Conservation (phyloP, 768 basidiomycete genomes). For the Tricholoma saponaceum region DNA sequence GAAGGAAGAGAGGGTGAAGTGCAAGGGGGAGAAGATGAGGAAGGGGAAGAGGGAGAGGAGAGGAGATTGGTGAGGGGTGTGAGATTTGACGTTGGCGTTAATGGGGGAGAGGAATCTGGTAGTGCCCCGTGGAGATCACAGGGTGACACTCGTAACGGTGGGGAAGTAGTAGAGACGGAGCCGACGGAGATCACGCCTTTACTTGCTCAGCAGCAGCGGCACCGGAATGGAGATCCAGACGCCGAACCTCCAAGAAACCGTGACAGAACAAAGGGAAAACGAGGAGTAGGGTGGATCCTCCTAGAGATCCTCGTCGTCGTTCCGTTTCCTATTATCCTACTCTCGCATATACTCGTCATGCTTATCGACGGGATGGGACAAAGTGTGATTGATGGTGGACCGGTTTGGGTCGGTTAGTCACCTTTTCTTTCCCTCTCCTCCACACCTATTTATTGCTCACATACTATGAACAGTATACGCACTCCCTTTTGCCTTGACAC, state of each 20-base stretch:
- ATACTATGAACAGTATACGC: conserved; percentile 42
- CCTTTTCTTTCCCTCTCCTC: neutral
- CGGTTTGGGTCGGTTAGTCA: conserved; percentile 38
- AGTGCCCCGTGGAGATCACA: conserved; percentile 7
- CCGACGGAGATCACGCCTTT: conserved; percentile 59
- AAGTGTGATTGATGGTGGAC: conserved; percentile 61
- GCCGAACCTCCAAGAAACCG: too few species aligned
- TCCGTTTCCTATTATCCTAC: conserved; percentile 47
- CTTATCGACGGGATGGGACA: conserved; percentile 47
- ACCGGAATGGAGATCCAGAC: neutral
- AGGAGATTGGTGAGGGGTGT: conserved; percentile 13
- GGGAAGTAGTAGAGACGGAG: conserved; percentile 27
- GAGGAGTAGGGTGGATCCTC: conserved; percentile 48
- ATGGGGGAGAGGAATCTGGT: conserved; percentile 12
- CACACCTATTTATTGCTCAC: neutral
- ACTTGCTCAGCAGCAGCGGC: conserved; percentile 20
- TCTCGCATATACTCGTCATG: conserved; percentile 47
- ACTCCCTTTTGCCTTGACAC: conserved; percentile 37
- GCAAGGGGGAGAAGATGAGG: conserved; percentile 9
- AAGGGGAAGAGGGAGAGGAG: conserved; percentile 4
- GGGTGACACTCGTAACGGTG: neutral
- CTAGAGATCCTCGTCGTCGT: conserved; percentile 52
- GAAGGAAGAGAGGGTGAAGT: conserved; percentile 1
- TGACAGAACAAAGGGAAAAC: neutral
- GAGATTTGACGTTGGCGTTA: conserved; percentile 20